Evolutionary conservation across 2,329 filamentous ascomycete genomes (phyloP).

Genomic region (Onygena corvina): DNA sequence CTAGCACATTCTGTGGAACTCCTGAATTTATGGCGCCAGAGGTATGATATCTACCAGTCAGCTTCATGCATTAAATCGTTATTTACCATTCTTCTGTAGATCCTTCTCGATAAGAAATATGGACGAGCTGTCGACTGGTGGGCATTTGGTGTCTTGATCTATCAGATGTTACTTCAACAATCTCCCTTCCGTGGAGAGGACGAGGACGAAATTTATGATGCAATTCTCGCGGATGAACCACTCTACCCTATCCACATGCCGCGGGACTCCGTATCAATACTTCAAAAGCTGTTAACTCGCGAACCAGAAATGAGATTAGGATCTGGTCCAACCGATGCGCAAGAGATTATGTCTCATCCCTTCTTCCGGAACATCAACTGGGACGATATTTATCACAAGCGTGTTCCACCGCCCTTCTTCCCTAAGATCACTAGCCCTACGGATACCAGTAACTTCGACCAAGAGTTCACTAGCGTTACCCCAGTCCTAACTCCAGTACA

Average conservation of each 20-base stretch:
- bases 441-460: constrained; percentile 99
- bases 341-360: constrained; percentile 97
- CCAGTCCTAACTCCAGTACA: constrained; percentile 94
- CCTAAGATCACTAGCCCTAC: constrained; percentile 83
- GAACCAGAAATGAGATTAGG: constrained; percentile 89
- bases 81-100: constrained; percentile 42
- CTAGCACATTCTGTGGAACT: constrained; percentile 97
- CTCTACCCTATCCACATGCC: constrained; percentile 99
- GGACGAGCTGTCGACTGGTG: constrained; percentile 97
- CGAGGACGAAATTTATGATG: constrained; percentile 98
- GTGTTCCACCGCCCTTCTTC: constrained; percentile 75
- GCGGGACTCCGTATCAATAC: constrained; percentile 88
- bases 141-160: constrained; percentile 97
- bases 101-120: constrained; percentile 96
- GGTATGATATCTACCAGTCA: constrained; percentile 40
- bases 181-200: constrained; percentile 98
- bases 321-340: constrained; percentile 88
- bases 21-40: constrained; percentile 99
- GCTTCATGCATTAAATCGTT: neutral
- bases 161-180: constrained; percentile 98
- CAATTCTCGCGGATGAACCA: constrained; percentile 92
- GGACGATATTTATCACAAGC: constrained; percentile 97
- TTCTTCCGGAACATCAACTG: constrained; percentile 98
- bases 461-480: constrained; percentile 95
- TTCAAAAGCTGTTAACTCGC: constrained; percentile 91